Evolutionary conservation across 768 basidiomycete species (phyloP), one percentile per base, ranked within the genome.

Genomic region (Mycena galericulata): DNA sequence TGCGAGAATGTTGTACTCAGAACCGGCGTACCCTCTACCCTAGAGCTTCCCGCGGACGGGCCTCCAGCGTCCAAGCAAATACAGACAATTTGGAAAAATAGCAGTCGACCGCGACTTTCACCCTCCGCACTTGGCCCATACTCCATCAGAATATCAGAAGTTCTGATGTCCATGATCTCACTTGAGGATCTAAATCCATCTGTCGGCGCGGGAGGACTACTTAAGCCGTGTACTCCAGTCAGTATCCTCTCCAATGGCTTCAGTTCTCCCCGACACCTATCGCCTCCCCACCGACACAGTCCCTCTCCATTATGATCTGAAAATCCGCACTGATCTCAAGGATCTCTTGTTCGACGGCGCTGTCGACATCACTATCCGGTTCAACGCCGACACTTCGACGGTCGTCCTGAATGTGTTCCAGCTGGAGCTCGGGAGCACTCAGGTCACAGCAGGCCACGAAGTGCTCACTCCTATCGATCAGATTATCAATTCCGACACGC

Each of bases 251-350:
- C 15, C 38, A 15, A 63, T 63, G 62, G 62, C 32, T 29, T 46
- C 51, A 12, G n/a, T 7, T n/a, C n/a, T 51, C 7, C 40, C 41
- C 22, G 47, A 50, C 22, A 26, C 57, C 6, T 62, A 79, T 71
- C 84, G 87, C 55, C 80, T 88, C 51, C 85, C 85, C 17, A 78
- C 78, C 2, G 76, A 82, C 62, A 77, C 83, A n/a, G 81, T 74
- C 68, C 87, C 88, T 15, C 80, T 74, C 7, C 87, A 89, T 75
- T 90, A 90, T 71, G 85, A 88, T 66, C 71, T 90, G 47, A 84
- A 81, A 56, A 75, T 90, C 72, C 82, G 82, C 70, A 90, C 88
- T 10, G 89, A 93, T 73, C 85, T 93, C 55, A 79, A 85, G 54
- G 79, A 79, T 12, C 81, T 85, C 65, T 81, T 78, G 14, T 93